Percentiles rank a stretch among this genome's conserved stretches.
Conservation (phyloP, 1,284 basidiomycete species). For the Anthracocystis walkeri region DNA sequence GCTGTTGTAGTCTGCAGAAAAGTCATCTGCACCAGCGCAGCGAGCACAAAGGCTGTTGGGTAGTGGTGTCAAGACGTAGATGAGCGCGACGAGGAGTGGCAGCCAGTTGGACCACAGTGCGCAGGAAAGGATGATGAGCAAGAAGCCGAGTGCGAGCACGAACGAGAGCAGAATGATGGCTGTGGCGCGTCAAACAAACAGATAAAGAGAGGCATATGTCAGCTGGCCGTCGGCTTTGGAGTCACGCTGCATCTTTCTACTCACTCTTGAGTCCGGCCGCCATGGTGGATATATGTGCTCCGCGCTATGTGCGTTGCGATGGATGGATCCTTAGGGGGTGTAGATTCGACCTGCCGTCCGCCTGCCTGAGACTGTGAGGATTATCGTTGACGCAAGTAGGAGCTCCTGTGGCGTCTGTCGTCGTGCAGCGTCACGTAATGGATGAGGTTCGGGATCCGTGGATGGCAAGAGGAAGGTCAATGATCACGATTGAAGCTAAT, state of each 20-base stretch:
- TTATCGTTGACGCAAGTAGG: too few relatives aligned
- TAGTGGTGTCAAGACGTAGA: constrained; percentile 92
- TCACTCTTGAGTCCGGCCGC: constrained; percentile 60
- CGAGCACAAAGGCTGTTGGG: constrained; percentile 83
- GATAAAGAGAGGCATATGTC: neutral
- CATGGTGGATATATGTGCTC: constrained; percentile 36
- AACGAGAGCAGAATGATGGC: constrained; percentile 76
- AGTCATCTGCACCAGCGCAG: constrained; percentile 73
- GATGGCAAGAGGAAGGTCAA: neutral
- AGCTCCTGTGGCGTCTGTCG: neutral
- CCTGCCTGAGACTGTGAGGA: neutral
- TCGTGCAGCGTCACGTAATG: neutral
- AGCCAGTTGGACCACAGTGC: constrained; percentile 97
- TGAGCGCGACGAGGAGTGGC: constrained; percentile 92
- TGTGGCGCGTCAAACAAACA: constrained; percentile 12
- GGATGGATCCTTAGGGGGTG: constrained; percentile 11
- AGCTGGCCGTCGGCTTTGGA: neutral
- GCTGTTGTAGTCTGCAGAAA: constrained; percentile 73
- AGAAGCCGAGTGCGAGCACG: constrained; percentile 93
- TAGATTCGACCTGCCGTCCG: neutral
- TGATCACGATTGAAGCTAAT: neutral
- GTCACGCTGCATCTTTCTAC: constrained; percentile 8
- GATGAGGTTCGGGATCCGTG: neutral
- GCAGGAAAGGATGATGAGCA: constrained; percentile 97
- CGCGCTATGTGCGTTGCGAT: neutral